Conservation (phyloP, 129 eudicot genomes). For the Erigeron canadensis region DNA sequence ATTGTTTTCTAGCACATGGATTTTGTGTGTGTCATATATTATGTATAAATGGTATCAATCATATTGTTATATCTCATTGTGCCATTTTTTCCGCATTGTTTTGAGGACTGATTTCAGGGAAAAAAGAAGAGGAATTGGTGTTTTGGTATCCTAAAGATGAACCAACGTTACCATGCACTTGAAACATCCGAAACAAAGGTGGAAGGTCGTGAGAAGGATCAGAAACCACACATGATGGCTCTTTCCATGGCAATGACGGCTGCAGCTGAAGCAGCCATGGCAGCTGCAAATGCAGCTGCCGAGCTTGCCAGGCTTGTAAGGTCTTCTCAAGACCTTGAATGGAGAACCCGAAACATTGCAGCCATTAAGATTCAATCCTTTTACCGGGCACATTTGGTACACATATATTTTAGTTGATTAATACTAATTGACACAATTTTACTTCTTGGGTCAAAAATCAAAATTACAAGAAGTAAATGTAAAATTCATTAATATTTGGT, state of each 20-base stretch:
- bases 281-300: constrained; percentile 88
- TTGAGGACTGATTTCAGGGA: constrained; percentile 35
- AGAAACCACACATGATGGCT: constrained; percentile 58
- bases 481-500: not conserved
- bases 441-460: constrained; percentile 23
- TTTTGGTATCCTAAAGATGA: constrained; percentile 45
- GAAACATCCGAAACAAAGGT: constrained; percentile 37
- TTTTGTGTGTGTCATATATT: not conserved
- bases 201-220: constrained; percentile 50
- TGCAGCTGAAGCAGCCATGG: constrained; percentile 92
- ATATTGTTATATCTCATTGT: not conserved
- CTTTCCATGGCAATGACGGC: constrained; percentile 75
- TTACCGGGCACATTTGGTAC: constrained; percentile 75
- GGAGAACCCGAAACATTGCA: constrained; percentile 36
- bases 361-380: constrained; percentile 68
- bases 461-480: not conserved
- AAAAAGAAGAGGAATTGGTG: constrained; percentile 55
- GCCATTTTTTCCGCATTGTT: no score
- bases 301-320: constrained; percentile 72
- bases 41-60: not conserved
- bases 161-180: constrained; percentile 43
- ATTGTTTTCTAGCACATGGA: not conserved
- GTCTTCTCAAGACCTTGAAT: constrained; percentile 30
- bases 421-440: not conserved
- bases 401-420: not conserved